A percentile compares a stretch with the other conserved stretches of the same genome.
Conservation (phyloP, 1,139 yeast species). For the Suhomyces wounanorum region DNA sequence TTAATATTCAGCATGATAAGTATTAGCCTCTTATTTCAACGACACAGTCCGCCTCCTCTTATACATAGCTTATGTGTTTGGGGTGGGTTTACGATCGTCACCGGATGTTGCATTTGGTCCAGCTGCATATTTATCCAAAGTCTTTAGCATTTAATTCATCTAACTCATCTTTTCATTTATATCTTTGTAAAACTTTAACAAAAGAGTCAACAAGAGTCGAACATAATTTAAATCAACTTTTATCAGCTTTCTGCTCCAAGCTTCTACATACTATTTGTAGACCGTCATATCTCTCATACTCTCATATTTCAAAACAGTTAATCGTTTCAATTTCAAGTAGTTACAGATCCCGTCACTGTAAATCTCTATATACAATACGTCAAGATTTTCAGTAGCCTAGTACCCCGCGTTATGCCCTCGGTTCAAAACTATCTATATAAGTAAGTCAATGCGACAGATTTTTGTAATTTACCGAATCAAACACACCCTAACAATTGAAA, state of each 20-base stretch:
- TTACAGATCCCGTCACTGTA: no score
- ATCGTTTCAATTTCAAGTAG: no score
- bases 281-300: no score
- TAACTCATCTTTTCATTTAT: not conserved
- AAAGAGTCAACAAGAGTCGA: no score
- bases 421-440: constrained; percentile 2
- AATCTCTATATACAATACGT: no score
- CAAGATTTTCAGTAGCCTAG: not conserved
- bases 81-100: constrained; percentile 34
- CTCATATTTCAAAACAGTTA: no score
- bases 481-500: no score
- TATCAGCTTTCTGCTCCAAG: no score
- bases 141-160: constrained; percentile 8
- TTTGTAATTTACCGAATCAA: no score
- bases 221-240: no score
- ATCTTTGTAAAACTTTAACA: no score
- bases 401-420: constrained; percentile 9
- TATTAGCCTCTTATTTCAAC: constrained; percentile 32
- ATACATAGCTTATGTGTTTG: constrained; percentile 32
- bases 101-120: constrained; percentile 29
- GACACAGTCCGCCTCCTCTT: constrained; percentile 30
- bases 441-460: not conserved
- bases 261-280: no score
- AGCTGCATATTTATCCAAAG: constrained; percentile 13
- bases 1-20: constrained; percentile 37